Evolutionary conservation across 495 filamentous ascomycete species (phyloP), one percentile per base, ranked within the genome.

Genomic region (Annulohypoxylon bovei): DNA sequence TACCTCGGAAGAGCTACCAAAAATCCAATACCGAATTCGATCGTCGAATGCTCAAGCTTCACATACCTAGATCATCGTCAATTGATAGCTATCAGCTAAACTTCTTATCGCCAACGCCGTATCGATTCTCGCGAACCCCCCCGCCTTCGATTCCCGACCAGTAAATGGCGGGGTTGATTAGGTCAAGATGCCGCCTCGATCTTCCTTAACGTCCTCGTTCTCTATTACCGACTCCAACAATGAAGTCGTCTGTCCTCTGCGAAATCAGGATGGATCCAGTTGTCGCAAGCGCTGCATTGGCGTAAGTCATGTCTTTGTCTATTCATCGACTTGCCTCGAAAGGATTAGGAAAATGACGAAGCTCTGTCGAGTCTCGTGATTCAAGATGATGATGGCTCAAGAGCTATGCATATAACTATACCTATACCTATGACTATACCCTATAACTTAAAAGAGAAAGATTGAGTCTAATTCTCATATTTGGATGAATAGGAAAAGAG

Each of bases 271-370:
- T 88, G 93, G 93, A 74, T 97, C 95, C 73, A 93, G 90, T 83
- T 99, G 95, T 87, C 92, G 95, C 77, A 99, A 99, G 85, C 88
- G 95, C 84, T 99, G 95, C 81, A 87, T 95, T 75, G 95, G 95
- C 80, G 95, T 98, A 84, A 92, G 95, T 92, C 64, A 65, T 58
- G n/a, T 62, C 64, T 57, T 20, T 9, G 28, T 58, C 71, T 72
- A 53, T 72, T 63, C 60, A 72, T 64, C 70, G 39, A 35, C 56
- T 14, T 49, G 58, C 58, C 65, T 47, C 60, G 66, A 25, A 33
- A 68, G 68, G 68, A 70, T 69, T 60, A 39, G n/a, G 30, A 46
- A 27, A 12, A 56, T 56, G 33, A 62, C 35, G 47, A 65, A 57
- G 37, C 63, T 55, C 18, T 57, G 39, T 46, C 46, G 53, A 46